phyloP scores from a whole-genome alignment of 2,329 filamentous ascomycete species.

The Neonectria magnoliae region DNA sequence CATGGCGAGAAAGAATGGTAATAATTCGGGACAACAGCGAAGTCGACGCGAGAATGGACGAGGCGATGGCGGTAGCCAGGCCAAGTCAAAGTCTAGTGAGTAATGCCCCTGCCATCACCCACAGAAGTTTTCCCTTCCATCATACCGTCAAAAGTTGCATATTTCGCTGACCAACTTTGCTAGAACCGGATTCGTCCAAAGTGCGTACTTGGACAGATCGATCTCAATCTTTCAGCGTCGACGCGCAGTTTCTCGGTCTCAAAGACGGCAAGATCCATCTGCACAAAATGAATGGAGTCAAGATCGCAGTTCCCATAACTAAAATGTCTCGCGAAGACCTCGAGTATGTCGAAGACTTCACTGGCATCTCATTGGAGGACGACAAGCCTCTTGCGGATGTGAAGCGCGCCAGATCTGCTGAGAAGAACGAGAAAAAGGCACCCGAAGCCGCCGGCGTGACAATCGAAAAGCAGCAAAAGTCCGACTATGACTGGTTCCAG shows the following conservation, averaged over 20 bases:
- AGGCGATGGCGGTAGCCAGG: conserved; percentile 62
- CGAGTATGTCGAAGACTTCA: conserved; percentile 89
- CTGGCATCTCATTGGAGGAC: conserved; percentile 91
- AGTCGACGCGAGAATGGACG: conserved; percentile 74
- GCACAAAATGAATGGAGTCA: conserved; percentile 97
- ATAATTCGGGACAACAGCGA: conserved; percentile 76
- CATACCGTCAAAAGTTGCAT: background rate
- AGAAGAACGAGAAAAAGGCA: conserved; percentile 44
- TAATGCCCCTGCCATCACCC: conserved; percentile 2
- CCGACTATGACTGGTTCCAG: conserved; percentile 98
- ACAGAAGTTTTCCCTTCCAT: background rate
- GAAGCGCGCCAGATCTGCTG: conserved; percentile 60
- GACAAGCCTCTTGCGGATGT: conserved; percentile 93
- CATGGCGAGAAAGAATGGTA: conserved; percentile 71
- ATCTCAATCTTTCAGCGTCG: conserved; percentile 95
- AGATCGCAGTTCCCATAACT: conserved; percentile 92
- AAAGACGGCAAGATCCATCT: conserved; percentile 97
- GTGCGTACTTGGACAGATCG: conserved; percentile 95
- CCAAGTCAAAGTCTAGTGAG: conserved; percentile 78
- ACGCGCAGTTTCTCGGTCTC: conserved; percentile 93
- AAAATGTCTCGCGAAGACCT: conserved; percentile 98
- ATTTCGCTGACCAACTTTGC: conserved; percentile 23
- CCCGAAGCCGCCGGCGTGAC: conserved; percentile 65
- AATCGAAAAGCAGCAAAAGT: conserved; percentile 68
- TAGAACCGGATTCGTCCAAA: conserved; percentile 85